Evolutionary conservation across 1,284 basidiomycete species (phyloP), one percentile per base, ranked within the genome.

Genomic region (Cystobasidiaceae sp.): DNA sequence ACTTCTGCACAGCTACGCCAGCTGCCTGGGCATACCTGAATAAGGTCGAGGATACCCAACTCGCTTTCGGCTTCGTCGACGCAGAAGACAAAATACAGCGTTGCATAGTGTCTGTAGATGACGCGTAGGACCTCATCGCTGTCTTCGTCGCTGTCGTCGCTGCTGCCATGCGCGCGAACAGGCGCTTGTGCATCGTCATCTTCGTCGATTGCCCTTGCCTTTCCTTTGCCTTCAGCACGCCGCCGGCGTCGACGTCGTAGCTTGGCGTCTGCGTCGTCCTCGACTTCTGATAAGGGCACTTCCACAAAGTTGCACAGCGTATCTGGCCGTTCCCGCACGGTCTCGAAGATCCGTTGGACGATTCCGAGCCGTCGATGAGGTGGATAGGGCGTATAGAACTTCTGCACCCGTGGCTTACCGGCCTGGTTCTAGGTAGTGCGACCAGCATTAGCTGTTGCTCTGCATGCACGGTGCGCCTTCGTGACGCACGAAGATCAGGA

Each of bases 41-140:
- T 98, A 67, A 99, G 78, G 75, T 99, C 96, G 50, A 99, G 79
- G 65, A 98, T 90, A 0, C 93, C 96, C 13, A 99, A 81, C 78
- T 98, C 94, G 74, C 90, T 93, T 80, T 98, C 94, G 44, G 89
- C 89, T 37, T 85, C 85, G 73, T 97, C 94, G 27, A 97, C 93
- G 7, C 97, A 89, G 76, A 97, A 94, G 15, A 96, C 93, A 45
- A 98, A 98, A 79, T 92, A 93, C 28, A 98, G 82, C 2, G 94
- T 98, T 1, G 94, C 94, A 51, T 73, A 71, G 50, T 73, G 70
- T 52, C 81, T 70, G 70, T 81, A 82, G 45, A 82, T 79, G 61
- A 82, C 77, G 48, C 79, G 71, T 39, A 77, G 74, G 54, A 81
- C 78, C 67, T 80, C 77, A 17, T 71, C 71, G 8, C 71, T 67